Base-by-base conservation (phyloP, 1,284 basidiomycete genomes). In the Golubevia sp. region DNA sequence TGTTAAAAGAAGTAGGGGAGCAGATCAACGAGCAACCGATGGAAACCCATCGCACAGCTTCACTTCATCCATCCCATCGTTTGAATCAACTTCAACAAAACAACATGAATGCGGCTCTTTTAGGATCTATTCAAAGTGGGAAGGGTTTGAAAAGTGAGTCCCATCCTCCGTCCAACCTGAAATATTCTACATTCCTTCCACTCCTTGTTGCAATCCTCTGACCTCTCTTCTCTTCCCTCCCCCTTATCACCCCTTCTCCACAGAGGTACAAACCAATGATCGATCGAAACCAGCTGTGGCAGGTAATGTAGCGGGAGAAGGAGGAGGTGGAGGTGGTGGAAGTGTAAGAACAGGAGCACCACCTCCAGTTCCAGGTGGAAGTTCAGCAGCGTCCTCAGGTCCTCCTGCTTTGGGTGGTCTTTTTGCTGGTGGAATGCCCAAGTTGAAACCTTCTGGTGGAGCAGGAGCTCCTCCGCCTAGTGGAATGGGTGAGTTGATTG, bases 371-470 rank as follows among this genome's bases (percentile, higher is more conserved):
- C 64, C 66, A 8, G 58, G 65, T 21, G 54, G 30, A 38, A 55
- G 64, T 34, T n/a, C n/a, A n/a, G n/a, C n/a, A n/a, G n/a, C n/a
- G n/a, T n/a, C n/a, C n/a, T n/a, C n/a, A n/a, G n/a, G n/a, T n/a
- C n/a, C 74, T 18, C 91, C 92, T 38, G 92, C 94, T 79, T 86
- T 95, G 13, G 94, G 90, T 26, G 91, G 89, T 2, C 84, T 96
- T 3, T 95, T 96, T 77, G 92, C 93, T 49, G 92, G 92, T 23
- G 93, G 94, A 1, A 90, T 96, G 86, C 94, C 94, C 1, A 93
- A 92, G 78, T 82, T 96, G 73, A 94, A 91, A 85, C 68, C 1
- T 23, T 23, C 71, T 2, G 66, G 66, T 55, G 66, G 68, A 6
- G 61, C 58, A 8, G 49, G 38, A 1, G 55, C 50, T 49, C 57